phyloP scores from a whole-genome alignment of 345 rosid species.

The Citrus maxima region DNA sequence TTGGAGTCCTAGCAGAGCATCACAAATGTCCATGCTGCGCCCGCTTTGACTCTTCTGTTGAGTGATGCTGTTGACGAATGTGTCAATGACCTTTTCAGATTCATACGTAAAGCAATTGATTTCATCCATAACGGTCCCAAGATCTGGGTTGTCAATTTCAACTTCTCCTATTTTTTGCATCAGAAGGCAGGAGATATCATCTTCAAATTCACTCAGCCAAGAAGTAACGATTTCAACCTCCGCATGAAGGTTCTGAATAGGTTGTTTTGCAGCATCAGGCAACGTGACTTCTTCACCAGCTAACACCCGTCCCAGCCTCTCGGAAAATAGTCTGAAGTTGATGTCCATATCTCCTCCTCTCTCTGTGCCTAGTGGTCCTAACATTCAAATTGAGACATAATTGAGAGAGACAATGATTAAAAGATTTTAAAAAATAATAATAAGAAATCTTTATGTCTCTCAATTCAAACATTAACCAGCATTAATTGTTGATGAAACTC shows the following conservation, averaged over 20 bases:
- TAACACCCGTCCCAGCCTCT: neutral
- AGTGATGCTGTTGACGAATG: neutral
- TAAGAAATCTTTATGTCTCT: too few relatives aligned
- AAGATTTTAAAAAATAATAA: too few relatives aligned
- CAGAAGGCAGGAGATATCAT: neutral
- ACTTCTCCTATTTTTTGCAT: accelerated
- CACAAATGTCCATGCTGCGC: neutral
- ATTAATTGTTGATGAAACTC: too few relatives aligned
- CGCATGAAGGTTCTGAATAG: neutral
- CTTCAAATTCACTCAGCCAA: neutral
- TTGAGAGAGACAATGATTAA: too few relatives aligned
- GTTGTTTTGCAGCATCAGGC: neutral
- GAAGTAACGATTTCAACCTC: neutral
- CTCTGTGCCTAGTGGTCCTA: too few relatives aligned
- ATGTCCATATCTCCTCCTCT: neutral
- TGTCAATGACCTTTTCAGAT: neutral
- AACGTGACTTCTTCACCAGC: neutral
- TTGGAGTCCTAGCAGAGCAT: neutral
- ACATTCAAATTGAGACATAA: too few relatives aligned
- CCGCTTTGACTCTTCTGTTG: neutral
- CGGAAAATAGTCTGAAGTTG: neutral
- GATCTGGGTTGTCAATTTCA: neutral
- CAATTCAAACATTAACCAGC: too few relatives aligned
- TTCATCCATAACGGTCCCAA: neutral
- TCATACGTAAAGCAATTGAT: neutral